Percentiles rank a stretch among this genome's conserved stretches.
These are phyloP conservation scores for Aspergillus chevalieri DNA, from an alignment of 2,329 filamentous ascomycete genomes.

Conservation along the genomic window DNA sequence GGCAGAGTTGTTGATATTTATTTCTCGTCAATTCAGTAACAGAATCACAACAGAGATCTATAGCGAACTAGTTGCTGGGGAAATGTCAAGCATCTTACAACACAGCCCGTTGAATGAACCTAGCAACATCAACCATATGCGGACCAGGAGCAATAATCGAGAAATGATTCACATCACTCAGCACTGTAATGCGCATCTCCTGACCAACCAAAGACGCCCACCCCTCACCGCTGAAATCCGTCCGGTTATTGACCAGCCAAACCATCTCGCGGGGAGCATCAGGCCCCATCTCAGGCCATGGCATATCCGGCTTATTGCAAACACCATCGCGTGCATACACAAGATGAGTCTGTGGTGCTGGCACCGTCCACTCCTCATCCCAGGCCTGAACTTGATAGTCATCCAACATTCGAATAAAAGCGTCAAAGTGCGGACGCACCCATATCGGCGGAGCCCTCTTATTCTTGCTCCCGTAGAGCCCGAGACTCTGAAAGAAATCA, in stretches of 20 bases:
- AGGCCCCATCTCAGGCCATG: conserved; percentile 27
- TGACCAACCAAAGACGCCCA: conserved; percentile 40
- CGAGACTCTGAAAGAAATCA: conserved; percentile 44
- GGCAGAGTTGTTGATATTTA: conserved; percentile 9
- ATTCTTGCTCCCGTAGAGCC: conserved; percentile 40
- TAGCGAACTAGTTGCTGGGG: too few relatives aligned
- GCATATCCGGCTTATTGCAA: conserved; percentile 35
- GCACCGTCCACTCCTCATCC: too few relatives aligned
- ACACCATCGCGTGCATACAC: conserved; percentile 45
- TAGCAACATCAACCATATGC: too few relatives aligned
- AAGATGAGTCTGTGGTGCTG: conserved; percentile 2
- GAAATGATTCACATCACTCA: conserved; percentile 28
- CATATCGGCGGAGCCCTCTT: conserved; percentile 41
- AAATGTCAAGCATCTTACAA: too few relatives aligned
- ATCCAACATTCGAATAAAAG: conserved; percentile 44
- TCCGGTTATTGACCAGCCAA: conserved; percentile 43
- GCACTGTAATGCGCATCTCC: conserved; percentile 25
- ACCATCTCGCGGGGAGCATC: conserved; percentile 43
- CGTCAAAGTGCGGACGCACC: conserved; percentile 48
- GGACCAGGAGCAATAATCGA: conserved; percentile 12
- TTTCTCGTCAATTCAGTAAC: too few relatives aligned
- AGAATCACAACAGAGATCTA: too few relatives aligned
- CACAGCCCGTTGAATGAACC: too few relatives aligned
- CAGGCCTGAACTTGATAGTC: conserved; percentile 4
- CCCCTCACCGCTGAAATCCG: conserved; percentile 42